Percentiles rank a stretch among this genome's conserved stretches.
Evolutionary conservation across 306 rosid genomes (phyloP).

Genomic region (Canavalia gladiata): DNA sequence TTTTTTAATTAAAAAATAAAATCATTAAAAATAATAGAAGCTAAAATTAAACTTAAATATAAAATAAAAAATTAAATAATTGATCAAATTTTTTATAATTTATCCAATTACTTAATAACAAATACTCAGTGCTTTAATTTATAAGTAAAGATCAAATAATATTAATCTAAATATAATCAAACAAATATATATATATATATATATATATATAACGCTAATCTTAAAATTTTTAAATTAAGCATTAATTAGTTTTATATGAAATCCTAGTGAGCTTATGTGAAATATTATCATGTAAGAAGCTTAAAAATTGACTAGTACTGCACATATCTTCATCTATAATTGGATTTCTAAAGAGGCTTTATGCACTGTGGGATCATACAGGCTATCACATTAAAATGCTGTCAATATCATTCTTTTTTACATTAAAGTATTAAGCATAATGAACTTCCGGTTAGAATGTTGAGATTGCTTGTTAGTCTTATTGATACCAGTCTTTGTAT

Average conservation of each 20-base stretch:
- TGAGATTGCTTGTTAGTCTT: not conserved
- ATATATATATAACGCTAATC: no score
- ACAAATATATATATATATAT: no score
- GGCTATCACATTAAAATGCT: conserved; percentile 1
- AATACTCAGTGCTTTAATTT: no score
- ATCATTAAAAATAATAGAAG: no score
- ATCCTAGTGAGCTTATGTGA: conserved; percentile 92
- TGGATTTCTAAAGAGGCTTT: conserved; percentile 26
- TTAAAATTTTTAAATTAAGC: no score
- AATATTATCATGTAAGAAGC: conserved; percentile 49
- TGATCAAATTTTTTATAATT: no score
- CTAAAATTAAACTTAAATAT: no score
- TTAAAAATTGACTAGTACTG: conserved; percentile 16
- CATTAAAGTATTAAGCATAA: conserved; percentile 1
- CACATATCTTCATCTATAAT: conserved; percentile 23
- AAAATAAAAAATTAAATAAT: no score
- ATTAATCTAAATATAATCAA: no score
- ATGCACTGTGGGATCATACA: conserved; percentile 21
- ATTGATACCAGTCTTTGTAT: not conserved
- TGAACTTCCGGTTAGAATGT: not conserved
- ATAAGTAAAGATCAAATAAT: no score
- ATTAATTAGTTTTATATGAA: conserved; percentile 15
- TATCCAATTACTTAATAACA: no score
- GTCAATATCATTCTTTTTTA: conserved; percentile 17
- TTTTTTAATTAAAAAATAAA: no score